Base-by-base conservation (phyloP, 2,329 filamentous ascomycete genomes). In the Pyrenophora graminea region DNA sequence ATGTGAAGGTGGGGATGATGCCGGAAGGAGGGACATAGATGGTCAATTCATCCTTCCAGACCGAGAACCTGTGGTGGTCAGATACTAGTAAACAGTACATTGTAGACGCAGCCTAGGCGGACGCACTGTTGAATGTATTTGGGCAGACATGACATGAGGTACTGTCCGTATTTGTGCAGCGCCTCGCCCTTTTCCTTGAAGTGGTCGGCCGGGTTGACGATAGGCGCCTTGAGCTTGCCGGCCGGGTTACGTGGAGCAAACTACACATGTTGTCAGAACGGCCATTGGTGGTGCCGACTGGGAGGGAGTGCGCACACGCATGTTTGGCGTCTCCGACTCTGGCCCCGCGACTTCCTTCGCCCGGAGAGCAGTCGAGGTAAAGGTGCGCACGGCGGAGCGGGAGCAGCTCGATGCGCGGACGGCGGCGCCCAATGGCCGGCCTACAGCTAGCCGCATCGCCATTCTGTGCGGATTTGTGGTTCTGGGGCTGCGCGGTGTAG, bases 41-140 rank as follows among this genome's bases (percentile, higher is more conserved):
- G 66, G 89, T 91, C 72, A 99, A 85, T 78, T 99, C 94, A 73
- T 99, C 94, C 80, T 99, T 99, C 94, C 94, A 99, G 48, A 99
- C 93, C 10, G 92, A 96, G 80, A 97, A 97, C 50, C 77, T 79
- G 7, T 13, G n/a, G 8, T 2, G 4, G 45, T 55, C 40, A 58
- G 48, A 52, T 4, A 25, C 10, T 6, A 19, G 2, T 30, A 10
- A 9, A 10, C 4, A 4, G 18, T 6, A n/a, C 3, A 18, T 15
- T 9, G 3, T 3, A 18, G 17, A 12, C 15, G 1, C 9, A 12
- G 15, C 13, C 15, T 33, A 13, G 8, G 19, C n/a, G 39, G 17
- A 53, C 74, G 30, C 70, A 79, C 79, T 99, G 94, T 80, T 99
- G 95, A 67, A 99, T 85, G 78, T 96, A 97, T 82, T 97, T 97